phyloP scores from a whole-genome alignment of 2,329 filamentous ascomycete species.

The Pleurostoma richardsiae region DNA sequence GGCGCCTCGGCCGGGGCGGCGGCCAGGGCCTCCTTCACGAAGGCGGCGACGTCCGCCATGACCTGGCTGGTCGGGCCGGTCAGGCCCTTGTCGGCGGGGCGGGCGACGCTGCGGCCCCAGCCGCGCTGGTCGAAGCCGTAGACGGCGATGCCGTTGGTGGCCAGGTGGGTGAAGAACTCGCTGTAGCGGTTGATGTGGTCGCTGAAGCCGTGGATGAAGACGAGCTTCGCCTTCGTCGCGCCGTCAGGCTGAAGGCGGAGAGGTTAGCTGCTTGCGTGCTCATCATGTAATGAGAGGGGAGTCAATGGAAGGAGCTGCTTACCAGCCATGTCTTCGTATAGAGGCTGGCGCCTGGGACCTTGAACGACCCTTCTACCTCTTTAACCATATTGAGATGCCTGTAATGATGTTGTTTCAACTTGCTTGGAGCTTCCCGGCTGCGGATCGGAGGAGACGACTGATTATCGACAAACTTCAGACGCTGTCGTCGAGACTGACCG shows the following conservation, averaged over 20 bases:
- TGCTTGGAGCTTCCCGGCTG: too few species aligned
- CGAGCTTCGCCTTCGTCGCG: slow-evolving; percentile 61
- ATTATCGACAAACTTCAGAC: too few species aligned
- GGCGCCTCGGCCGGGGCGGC: slow-evolving; percentile 40
- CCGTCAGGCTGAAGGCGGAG: slow-evolving; percentile 41
- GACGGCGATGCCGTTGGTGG: slow-evolving; percentile 67
- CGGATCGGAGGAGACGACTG: too few species aligned
- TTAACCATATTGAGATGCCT: slow-evolving; percentile 25
- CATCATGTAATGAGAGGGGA: neutral
- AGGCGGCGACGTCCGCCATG: slow-evolving; percentile 71
- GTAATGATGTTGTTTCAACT: too few species aligned
- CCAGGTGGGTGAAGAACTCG: slow-evolving; percentile 66
- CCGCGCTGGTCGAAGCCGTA: slow-evolving; percentile 81
- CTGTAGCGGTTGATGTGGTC: slow-evolving; percentile 79
- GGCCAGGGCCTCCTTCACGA: slow-evolving; percentile 52
- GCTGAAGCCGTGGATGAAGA: slow-evolving; percentile 86
- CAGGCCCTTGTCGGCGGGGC: slow-evolving; percentile 58
- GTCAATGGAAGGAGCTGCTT: slow-evolving; percentile 18
- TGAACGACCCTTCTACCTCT: slow-evolving; percentile 45
- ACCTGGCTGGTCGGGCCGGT: slow-evolving; percentile 71
- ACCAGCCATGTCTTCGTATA: slow-evolving; percentile 57
- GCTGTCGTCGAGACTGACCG: too few species aligned
- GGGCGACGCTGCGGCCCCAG: slow-evolving; percentile 72
- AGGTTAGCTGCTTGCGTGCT: slow-evolving; percentile 16
- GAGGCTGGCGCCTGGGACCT: slow-evolving; percentile 37